phyloP scores from a whole-genome alignment of 352 stramenopile species.

The Globisporangium splendens region DNA sequence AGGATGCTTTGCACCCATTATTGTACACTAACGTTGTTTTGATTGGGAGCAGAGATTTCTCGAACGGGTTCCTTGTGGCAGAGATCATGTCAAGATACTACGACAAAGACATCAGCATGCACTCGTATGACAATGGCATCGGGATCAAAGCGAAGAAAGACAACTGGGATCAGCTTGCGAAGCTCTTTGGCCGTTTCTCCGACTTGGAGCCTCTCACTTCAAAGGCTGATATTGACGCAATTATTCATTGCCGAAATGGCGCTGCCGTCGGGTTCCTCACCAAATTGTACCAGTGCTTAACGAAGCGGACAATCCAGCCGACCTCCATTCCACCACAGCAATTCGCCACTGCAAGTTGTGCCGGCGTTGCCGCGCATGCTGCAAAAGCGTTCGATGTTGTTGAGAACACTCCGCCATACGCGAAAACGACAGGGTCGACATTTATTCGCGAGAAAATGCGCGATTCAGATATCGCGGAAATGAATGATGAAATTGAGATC shows the following conservation, averaged over 20 bases:
- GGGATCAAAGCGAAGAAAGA: conserved; percentile 89
- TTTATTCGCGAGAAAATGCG: conserved; percentile 87
- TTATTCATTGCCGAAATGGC: conserved; percentile 90
- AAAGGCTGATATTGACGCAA: conserved; percentile 64
- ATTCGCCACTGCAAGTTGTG: conserved; percentile 7
- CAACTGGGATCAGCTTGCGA: conserved; percentile 89
- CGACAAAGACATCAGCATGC: conserved; percentile 91
- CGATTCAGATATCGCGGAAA: conserved; percentile 64
- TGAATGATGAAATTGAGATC: conserved; percentile 62
- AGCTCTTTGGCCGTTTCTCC: conserved; percentile 72
- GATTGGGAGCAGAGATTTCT: conserved; percentile 60
- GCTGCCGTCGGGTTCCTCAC: conserved; percentile 80
- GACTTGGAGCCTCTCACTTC: conserved; percentile 60
- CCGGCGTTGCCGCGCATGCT: conserved; percentile 16
- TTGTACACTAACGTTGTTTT: not conserved
- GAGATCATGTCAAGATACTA: conserved; percentile 92
- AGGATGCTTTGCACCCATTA: not conserved
- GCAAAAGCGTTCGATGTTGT: conserved; percentile 22
- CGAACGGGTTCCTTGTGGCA: conserved; percentile 89
- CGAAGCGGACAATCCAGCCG: conserved; percentile 81
- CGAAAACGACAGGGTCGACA: conserved; percentile 75
- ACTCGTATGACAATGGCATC: conserved; percentile 92
- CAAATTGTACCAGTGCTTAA: conserved; percentile 90
- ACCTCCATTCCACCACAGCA: conserved; percentile 18
- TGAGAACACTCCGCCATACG: conserved; percentile 73